A percentile compares a stretch with the other conserved stretches of the same genome.
Evolutionary conservation across 768 basidiomycete genomes (phyloP).

Genomic region (Tephrocybe sp.): DNA sequence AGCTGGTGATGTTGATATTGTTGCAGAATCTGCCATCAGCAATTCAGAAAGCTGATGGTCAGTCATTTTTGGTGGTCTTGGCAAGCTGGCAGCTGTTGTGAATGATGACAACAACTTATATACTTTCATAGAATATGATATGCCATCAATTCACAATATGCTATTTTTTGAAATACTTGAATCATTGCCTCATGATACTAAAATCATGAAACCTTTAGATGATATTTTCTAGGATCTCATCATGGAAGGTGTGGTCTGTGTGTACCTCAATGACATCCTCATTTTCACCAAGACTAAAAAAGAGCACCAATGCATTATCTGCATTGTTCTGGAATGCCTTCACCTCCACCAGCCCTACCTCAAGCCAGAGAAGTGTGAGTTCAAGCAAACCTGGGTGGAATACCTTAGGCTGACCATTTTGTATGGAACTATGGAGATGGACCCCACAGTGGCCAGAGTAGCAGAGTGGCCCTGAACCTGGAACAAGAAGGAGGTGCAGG

Average conservation of each 20-base stretch:
- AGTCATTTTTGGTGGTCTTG: too few species aligned
- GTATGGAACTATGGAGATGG: conserved; percentile 25
- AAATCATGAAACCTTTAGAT: too few species aligned
- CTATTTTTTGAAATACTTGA: too few species aligned
- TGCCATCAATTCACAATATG: too few species aligned
- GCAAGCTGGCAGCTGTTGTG: too few species aligned
- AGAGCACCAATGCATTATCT: conserved; percentile 18
- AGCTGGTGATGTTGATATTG: too few species aligned
- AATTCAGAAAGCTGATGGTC: too few species aligned
- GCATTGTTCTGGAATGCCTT: conserved; percentile 20
- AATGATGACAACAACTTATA: too few species aligned
- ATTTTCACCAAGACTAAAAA: conserved; percentile 31
- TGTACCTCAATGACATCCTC: conserved; percentile 44
- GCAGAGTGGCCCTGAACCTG: conserved; percentile 3
- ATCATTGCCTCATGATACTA: too few species aligned
- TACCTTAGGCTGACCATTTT: conserved; percentile 30
- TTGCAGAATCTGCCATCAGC: too few species aligned
- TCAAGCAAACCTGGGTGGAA: conserved; percentile 18
- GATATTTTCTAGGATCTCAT: conserved; percentile 36
- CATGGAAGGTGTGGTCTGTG: conserved; percentile 25
- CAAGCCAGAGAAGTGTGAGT: conserved; percentile 35
- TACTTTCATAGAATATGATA: too few species aligned
- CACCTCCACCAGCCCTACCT: conserved; percentile 27
- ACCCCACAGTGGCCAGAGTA: conserved; percentile 24
- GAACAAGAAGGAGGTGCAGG: neutral